A percentile compares a stretch with the other conserved stretches of the same genome.
phyloP scores from a whole-genome alignment of 2,329 filamentous ascomycete genomes.

The Fusarium torulosum region DNA sequence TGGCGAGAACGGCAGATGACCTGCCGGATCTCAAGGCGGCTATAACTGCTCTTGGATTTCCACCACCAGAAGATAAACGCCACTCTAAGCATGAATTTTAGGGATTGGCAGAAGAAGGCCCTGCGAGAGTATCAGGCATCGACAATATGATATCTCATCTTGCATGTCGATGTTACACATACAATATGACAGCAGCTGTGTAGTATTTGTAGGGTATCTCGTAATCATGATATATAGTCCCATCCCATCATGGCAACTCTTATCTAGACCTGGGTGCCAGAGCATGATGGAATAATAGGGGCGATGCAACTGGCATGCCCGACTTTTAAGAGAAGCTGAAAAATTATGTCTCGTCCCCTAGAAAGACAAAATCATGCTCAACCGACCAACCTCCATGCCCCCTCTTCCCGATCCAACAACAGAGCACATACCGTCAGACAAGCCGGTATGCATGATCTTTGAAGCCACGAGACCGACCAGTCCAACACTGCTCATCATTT shows the following conservation, averaged over 20 bases:
- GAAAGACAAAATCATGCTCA: conserved; percentile 42
- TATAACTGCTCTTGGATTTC: conserved; percentile 45
- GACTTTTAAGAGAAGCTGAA: not conserved
- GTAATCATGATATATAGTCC: conserved; percentile 20
- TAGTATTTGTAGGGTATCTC: conserved; percentile 44
- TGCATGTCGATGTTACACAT: not conserved
- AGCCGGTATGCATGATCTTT: conserved; percentile 62
- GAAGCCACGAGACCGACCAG: conserved; percentile 79
- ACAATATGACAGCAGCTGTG: not conserved
- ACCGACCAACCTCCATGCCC: conserved; percentile 39
- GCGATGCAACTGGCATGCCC: not conserved
- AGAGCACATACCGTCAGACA: conserved; percentile 38
- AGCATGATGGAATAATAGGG: not conserved
- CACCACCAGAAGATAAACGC: conserved; percentile 15
- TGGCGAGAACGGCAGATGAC: conserved; percentile 50
- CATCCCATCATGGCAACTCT: not conserved
- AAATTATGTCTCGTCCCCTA: conserved; percentile 9
- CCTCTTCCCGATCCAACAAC: conserved; percentile 32
- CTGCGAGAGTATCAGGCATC: not conserved
- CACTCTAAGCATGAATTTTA: conserved; percentile 6
- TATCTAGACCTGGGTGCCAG: not conserved
- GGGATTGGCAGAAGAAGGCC: not conserved
- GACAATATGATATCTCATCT: not conserved
- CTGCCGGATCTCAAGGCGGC: conserved; percentile 51
- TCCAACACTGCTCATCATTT: conserved; percentile 80